Percentiles rank a stretch among this genome's conserved stretches.
Evolutionary conservation across 129 eudicot genomes (phyloP).

Genomic region (Glebionis coronaria): DNA sequence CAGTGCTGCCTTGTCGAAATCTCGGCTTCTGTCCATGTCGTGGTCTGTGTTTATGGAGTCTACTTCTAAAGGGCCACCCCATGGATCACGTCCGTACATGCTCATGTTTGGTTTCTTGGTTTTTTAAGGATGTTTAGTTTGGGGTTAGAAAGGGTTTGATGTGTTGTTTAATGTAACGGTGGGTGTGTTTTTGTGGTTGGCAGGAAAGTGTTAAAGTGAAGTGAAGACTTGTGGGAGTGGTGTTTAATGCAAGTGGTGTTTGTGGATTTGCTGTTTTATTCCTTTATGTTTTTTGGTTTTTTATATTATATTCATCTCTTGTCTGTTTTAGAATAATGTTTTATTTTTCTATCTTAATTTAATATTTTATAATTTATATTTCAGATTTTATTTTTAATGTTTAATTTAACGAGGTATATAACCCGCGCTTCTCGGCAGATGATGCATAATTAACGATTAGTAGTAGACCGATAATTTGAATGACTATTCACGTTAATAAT

Average conservation of each 20-base stretch:
- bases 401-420: no score
- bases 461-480: no score
- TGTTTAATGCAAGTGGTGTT: slow-evolving; percentile 1
- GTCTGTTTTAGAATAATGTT: no score
- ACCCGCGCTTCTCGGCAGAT: no score
- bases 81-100: slow-evolving; percentile 85
- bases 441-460: no score
- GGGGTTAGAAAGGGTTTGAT: slow-evolving; percentile 1
- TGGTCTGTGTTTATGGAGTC: slow-evolving; percentile 83
- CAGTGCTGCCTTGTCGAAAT: slow-evolving; percentile 71
- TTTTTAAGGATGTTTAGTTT: not conserved
- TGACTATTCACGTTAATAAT: no score
- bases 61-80: slow-evolving; percentile 92
- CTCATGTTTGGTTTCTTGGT: not conserved
- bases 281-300: not conserved
- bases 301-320: no score
- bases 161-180: not conserved
- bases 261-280: slow-evolving; percentile 30
- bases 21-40: slow-evolving; percentile 74
- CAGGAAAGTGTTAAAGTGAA: slow-evolving; percentile 21
- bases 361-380: no score
- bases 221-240: not conserved
- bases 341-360: no score
- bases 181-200: not conserved
- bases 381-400: no score